Base-by-base conservation (phyloP, 257 asterid genomes). In the Solanum corneliomulleri region DNA sequence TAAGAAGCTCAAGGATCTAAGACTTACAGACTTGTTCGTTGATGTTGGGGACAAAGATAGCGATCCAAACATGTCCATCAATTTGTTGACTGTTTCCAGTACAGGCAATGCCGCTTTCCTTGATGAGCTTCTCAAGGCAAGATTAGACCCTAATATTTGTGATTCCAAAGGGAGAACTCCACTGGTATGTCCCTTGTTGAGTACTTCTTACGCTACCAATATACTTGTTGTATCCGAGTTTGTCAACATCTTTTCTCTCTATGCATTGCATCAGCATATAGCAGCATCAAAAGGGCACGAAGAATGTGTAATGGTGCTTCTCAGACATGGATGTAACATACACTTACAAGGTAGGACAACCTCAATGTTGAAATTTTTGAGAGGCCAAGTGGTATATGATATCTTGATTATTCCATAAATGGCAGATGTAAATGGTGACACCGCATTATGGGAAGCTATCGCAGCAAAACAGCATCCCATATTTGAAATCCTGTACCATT, bases 41-140 rank as follows among this genome's bases (percentile, higher is more conserved):
- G 98, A 94, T 52, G 93, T 91, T 7, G 97, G 89, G 37, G 96
- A 92, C 7, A 98, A 91, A 80, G 95, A 93, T 21, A 89, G 84
- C 1, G 95, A 93, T 83, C 90, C 92, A 0, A 56, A 56, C 25
- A 56, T 56, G 66, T 56, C 25, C 66, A 92, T 95, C 71, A 95
- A 93, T 88, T 90, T 97, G 95, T 87, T 94, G 11, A 93, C 94
- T 4, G 97, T 97, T 44, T 97, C 98, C 15, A 89, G 90, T n/a
- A 94, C 97, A 4, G 98, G 98, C 15, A 97, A 97, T 90, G 97
- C 98, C 77, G 93, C 95, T 83, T 95, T 97, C 88, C 97, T 97
- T n/a, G 93, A 94, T 69, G 99, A 94, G 91, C 98, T 97, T 71
- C 97, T 97, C 29, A 93, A 92, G 89, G 96, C 97, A 12, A 98